These are phyloP conservation scores for Leccinum variicolor DNA, from an alignment of 768 basidiomycete genomes.

Conservation along the genomic window DNA sequence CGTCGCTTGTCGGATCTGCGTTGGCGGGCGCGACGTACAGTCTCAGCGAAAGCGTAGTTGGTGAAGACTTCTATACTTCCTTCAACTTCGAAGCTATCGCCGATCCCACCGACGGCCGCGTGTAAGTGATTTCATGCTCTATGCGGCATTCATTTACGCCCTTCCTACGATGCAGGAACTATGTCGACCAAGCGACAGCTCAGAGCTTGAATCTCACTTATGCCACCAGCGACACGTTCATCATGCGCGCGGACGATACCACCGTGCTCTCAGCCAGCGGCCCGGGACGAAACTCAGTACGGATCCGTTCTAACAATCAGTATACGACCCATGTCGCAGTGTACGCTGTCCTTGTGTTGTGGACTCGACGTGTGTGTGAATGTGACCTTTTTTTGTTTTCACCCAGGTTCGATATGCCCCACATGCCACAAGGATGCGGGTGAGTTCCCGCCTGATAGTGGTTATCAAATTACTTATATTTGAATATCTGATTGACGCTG, in stretches of 20 bases:
- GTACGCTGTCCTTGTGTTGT: conserved; percentile 12
- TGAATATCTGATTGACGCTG: not conserved
- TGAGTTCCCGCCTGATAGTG: conserved; percentile 9
- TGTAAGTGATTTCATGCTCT: conserved; percentile 21
- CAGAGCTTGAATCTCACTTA: conserved; percentile 27
- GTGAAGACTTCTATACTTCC: conserved; percentile 28
- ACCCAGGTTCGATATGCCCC: conserved; percentile 31
- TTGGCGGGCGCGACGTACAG: conserved; percentile 25
- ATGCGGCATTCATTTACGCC: not conserved
- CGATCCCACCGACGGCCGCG: conserved; percentile 38
- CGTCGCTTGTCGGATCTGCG: conserved; percentile 7
- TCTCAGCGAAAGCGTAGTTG: conserved; percentile 27
- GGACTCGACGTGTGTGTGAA: not conserved
- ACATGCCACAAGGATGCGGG: conserved; percentile 38
- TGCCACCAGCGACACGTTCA: conserved; percentile 25
- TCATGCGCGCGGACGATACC: conserved; percentile 38
- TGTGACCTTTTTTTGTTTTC: not conserved
- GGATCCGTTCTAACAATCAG: conserved; percentile 29
- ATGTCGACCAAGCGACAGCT: conserved; percentile 30
- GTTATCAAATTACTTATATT: not conserved
- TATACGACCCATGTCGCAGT: conserved; percentile 35
- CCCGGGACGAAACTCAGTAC: conserved; percentile 36
- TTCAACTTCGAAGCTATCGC: conserved; percentile 34
- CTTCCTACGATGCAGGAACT: conserved; percentile 26
- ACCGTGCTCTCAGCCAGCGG: conserved; percentile 25